Evolutionary conservation across 441 rosid species (phyloP), one percentile per base, ranked within the genome.

Genomic region (Jatropha multifida): DNA sequence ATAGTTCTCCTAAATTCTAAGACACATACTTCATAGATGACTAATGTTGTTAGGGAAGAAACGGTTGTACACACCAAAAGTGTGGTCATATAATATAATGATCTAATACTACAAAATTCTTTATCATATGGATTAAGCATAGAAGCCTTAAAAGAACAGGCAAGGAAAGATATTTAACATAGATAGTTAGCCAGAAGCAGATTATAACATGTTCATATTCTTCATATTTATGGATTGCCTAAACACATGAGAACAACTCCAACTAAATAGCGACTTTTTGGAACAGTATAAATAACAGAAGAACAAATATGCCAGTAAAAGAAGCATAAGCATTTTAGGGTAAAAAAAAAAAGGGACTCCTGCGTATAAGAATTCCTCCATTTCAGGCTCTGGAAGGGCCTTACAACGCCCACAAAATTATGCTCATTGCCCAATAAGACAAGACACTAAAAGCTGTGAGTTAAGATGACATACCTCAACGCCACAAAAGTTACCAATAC

Each of bases 401-500:
- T 49, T 51, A 48, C 37, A 1, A 7, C 3, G 20, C 11, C 11
- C 54, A 59, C 3, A 42, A 13, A 71, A 55, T 2, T 41, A 20
- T 4, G 48, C 8, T 1, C 12, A 44, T 32, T 41, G 5, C 9
- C 27, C 59, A 61, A 44, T 52, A 74, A n/a, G 26, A 65, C 49
- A 46, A 32, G 41, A 60, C 56, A 17, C 64, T 61, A 49, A 71
- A 74, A 60, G 52, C 62, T 60, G 41, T 67, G 74, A 77, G 55
- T 7, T 61, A 64, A 70, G 80, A 83, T 26, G 66, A 86, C 93
- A 75, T 83, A 96, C 99, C 99, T 94, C 83, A 83, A 59, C 8
- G 91, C 98, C 78, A 48, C 44, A 80, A 96, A 96, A 73, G 92
- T 88, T 68, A 96, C 94, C 68, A 81, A 71, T 78, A 88, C 96